Conservation (phyloP, 2,329 filamentous ascomycete genomes). For the Fusarium abutilonis region DNA sequence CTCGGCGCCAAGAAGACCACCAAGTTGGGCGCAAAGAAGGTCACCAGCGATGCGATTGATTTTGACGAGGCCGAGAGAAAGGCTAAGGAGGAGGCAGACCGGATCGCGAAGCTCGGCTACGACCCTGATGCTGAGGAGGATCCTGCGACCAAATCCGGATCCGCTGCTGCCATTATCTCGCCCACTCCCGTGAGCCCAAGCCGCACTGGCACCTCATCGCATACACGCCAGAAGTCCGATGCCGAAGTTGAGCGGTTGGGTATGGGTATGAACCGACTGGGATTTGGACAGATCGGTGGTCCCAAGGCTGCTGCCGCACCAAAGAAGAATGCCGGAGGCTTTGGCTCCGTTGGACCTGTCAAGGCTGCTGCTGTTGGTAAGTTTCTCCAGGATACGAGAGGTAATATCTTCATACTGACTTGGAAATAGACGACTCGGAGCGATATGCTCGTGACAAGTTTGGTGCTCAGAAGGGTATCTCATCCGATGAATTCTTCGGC, state of each 20-base stretch:
- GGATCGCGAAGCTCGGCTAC: constrained; percentile 94
- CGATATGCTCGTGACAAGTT: constrained; percentile 89
- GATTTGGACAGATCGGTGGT: constrained; percentile 85
- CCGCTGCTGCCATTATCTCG: constrained; percentile 71
- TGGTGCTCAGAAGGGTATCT: constrained; percentile 92
- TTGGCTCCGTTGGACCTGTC: constrained; percentile 83
- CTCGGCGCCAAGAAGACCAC: constrained; percentile 82
- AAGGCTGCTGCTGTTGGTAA: constrained; percentile 76
- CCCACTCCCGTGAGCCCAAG: constrained; percentile 79
- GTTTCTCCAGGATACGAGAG: constrained; percentile 24
- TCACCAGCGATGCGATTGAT: constrained; percentile 82
- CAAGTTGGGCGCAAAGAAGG: constrained; percentile 94
- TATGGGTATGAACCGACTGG: constrained; percentile 85
- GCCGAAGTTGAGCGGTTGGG: constrained; percentile 89
- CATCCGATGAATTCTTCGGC: constrained; percentile 97
- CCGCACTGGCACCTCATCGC: constrained; percentile 64
- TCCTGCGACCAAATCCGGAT: constrained; percentile 57
- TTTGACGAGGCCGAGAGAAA: constrained; percentile 98
- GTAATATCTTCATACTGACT: constrained; percentile 14
- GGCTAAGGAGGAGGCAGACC: constrained; percentile 95
- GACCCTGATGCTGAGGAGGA: constrained; percentile 86
- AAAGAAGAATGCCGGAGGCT: constrained; percentile 83
- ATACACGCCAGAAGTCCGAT: constrained; percentile 69
- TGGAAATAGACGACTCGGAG: constrained; percentile 73
- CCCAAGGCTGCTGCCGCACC: constrained; percentile 63